Evolutionary conservation across 352 stramenopile species (phyloP).

Genomic region (Globisporangium splendens): DNA sequence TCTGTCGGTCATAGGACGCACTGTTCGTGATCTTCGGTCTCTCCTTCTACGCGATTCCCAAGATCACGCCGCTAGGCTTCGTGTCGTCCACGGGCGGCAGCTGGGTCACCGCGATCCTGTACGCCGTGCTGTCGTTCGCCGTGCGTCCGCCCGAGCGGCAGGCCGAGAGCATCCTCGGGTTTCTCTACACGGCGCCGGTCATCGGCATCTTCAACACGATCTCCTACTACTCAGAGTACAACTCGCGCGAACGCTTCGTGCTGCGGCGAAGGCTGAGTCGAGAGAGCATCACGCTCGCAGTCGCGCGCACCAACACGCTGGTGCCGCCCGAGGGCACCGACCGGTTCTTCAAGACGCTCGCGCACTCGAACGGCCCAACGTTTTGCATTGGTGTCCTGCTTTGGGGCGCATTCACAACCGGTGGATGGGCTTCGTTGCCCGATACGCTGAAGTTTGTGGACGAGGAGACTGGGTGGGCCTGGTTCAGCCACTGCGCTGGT

Average conservation of each 20-base stretch:
- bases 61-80: conserved; percentile 79
- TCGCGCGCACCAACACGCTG: conserved; percentile 53
- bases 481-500: conserved; percentile 82
- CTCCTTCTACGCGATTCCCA: conserved; percentile 84
- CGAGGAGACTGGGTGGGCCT: conserved; percentile 79
- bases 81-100: conserved; percentile 71
- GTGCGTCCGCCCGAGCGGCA: conserved; percentile 37
- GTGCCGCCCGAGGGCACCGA: conserved; percentile 11
- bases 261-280: conserved; percentile 57
- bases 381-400: conserved; percentile 64
- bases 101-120: conserved; percentile 57
- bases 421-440: conserved; percentile 74
- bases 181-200: conserved; percentile 67
- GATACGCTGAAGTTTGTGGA: conserved; percentile 82
- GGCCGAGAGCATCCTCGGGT: conserved; percentile 54
- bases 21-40: conserved; percentile 82
- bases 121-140: conserved; percentile 48
- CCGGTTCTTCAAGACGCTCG: conserved; percentile 16
- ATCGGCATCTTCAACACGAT: conserved; percentile 85
- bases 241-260: conserved; percentile 74
- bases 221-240: conserved; percentile 85
- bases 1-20: conserved; percentile 42
- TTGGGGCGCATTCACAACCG: conserved; percentile 70
- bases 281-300: conserved; percentile 76
- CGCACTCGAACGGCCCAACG: conserved; percentile 45